Conservation (phyloP, 2,329 filamentous ascomycete species). For the Trichophyton verrucosum region DNA sequence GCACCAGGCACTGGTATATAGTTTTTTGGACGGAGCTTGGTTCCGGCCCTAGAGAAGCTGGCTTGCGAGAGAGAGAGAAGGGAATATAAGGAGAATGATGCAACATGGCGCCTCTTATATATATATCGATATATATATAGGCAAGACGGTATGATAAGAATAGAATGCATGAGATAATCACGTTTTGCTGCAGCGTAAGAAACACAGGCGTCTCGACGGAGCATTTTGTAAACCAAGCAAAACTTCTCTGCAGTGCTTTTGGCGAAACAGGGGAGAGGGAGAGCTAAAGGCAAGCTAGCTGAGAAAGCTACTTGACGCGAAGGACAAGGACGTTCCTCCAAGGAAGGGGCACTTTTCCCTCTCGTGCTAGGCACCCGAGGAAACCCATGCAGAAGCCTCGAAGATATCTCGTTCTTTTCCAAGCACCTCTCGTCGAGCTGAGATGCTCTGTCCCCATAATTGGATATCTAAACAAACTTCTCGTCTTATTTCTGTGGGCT, state of each 20-base stretch:
- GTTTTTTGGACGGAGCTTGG: not conserved
- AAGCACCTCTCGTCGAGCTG: too few relatives aligned
- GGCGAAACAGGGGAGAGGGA: not conserved
- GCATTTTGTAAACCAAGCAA: constrained; percentile 2
- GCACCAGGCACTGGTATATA: not conserved
- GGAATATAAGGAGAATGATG: not conserved
- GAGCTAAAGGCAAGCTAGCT: not conserved
- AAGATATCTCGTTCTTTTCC: too few relatives aligned
- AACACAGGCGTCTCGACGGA: constrained; percentile 1
- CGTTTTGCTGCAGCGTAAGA: not conserved
- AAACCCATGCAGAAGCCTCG: too few relatives aligned
- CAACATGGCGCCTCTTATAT: not conserved
- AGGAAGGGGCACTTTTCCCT: not conserved
- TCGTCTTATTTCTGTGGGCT: too few relatives aligned
- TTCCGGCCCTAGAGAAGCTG: not conserved
- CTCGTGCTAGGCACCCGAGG: not conserved
- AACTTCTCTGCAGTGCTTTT: not conserved
- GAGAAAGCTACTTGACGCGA: constrained; percentile 3
- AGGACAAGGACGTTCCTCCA: not conserved
- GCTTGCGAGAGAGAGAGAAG: not conserved
- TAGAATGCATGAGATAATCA: not conserved
- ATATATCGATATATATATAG: not conserved
- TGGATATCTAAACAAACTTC: too few relatives aligned
- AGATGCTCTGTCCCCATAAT: too few relatives aligned
- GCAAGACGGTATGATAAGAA: not conserved